Evolutionary conservation across 345 rosid species (phyloP).

Genomic region (Syzygium grande): DNA sequence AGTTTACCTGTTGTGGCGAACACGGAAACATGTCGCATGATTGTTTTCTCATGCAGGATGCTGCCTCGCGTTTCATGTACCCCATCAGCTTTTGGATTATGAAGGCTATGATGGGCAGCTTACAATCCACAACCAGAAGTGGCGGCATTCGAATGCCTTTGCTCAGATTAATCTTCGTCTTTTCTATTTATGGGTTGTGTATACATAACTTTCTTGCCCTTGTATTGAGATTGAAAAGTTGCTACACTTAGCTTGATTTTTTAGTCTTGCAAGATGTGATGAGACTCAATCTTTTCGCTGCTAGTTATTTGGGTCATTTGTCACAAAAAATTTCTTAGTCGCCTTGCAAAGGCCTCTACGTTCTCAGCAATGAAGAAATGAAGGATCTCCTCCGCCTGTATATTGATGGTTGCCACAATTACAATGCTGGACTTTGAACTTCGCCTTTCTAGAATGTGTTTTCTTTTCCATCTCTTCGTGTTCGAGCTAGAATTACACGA

Average conservation of each 20-base stretch:
- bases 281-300: neutral
- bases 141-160: neutral
- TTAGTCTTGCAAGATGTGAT: neutral
- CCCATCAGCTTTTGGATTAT: neutral
- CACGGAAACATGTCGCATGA: neutral
- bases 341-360: too few species aligned
- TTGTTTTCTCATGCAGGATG: neutral
- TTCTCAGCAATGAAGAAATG: too few species aligned
- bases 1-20: neutral
- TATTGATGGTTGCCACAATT: neutral
- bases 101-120: neutral
- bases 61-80: neutral
- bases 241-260: neutral
- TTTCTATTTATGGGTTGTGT: neutral
- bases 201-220: neutral
- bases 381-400: too few species aligned
- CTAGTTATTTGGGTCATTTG: neutral
- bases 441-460: neutral
- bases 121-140: neutral
- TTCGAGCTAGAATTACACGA: neutral
- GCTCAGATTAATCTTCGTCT: neutral
- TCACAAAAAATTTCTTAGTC: too few species aligned
- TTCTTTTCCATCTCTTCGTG: neutral
- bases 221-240: neutral
- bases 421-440: neutral